Evolutionary conservation across 768 basidiomycete genomes (phyloP), one percentile per base, ranked within the genome.

Genomic region (Panellus pusillus): DNA sequence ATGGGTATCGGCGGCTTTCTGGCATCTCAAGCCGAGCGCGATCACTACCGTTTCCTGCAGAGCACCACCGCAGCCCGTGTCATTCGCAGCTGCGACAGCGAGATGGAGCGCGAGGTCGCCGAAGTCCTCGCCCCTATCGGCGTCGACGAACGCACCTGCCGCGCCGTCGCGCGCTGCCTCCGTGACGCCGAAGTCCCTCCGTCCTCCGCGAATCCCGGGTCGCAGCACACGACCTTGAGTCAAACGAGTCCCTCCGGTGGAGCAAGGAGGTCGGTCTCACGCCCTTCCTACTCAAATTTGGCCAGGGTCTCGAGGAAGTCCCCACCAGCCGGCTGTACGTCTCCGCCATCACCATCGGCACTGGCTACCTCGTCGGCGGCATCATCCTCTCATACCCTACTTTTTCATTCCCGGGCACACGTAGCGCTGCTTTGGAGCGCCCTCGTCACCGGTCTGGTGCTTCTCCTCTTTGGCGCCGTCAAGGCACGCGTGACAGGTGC

Each of bases 1-100:
- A 99, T 99, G 96, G 97, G 97, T 56, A 90, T 99, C 37, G 97
- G 97, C 48, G 96, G 96, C 17, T 98, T 96, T 79, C 86, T 99
- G 44, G 94, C 94, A 3, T 93, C 95, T 1, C 92, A 99, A 71
- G 89, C 96, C 28, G 97, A 99, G 70, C 87, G 94, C 42, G 96
- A 98, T 68, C 90, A 97, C 70, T 95, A 88, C 68, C 89, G 86
- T 42, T 97, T 89, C 72, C 81, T 89, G 28, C 82, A 78, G 27
- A 78, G 81, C 36, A 80, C 85, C 56, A 95, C 92, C 9, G 76
- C 85, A 39, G 79, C 86, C 15, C 86, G 95, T 28, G 94, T 98
- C n/a, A 68, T 80, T 3, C 85, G 91, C 12, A 93, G 89, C 50
- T 99, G 97, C 66, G 82, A 84, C 9, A 93, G 93, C 44, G 95